A percentile compares a stretch with the other conserved stretches of the same genome.
Evolutionary conservation across 371 early-diverging fungal genomes (phyloP).

Genomic region (Rhizopus sp.): DNA sequence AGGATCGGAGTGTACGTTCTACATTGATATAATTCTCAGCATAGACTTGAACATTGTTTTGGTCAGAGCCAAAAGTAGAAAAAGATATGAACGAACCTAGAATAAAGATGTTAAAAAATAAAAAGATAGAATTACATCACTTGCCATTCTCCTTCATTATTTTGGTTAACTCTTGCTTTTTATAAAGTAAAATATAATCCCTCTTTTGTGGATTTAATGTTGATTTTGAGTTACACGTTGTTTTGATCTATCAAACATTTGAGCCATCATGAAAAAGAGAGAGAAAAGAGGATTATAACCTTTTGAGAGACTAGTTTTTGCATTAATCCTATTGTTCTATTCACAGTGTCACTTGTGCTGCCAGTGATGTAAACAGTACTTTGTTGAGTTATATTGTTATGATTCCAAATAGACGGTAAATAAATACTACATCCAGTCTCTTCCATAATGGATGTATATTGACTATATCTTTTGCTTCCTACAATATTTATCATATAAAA

Average conservation of each 20-base stretch:
- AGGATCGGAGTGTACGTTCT: slow-evolving; percentile 71
- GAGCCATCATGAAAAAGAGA: not conserved
- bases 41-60: slow-evolving; percentile 53
- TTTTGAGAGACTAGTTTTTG: slow-evolving; percentile 22
- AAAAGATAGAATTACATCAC: not conserved
- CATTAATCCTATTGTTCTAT: slow-evolving; percentile 17
- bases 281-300: slow-evolving; percentile 1
- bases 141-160: slow-evolving; percentile 31
- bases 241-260: slow-evolving; percentile 19
- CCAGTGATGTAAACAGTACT: slow-evolving; percentile 19
- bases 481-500: slow-evolving; percentile 15
- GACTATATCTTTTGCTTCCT: slow-evolving; percentile 16
- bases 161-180: slow-evolving; percentile 23
- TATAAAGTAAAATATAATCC: slow-evolving; percentile 27
- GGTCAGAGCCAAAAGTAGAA: slow-evolving; percentile 31
- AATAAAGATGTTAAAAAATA: not conserved
- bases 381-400: slow-evolving; percentile 15
- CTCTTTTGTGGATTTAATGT: slow-evolving; percentile 27
- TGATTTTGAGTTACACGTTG: slow-evolving; percentile 29
- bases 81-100: slow-evolving; percentile 19
- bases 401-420: slow-evolving; percentile 47
- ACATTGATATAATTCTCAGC: slow-evolving; percentile 74
- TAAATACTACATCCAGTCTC: slow-evolving; percentile 66
- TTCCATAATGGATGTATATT: slow-evolving; percentile 65
- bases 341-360: slow-evolving; percentile 18